Conservation (phyloP, 1,284 basidiomycete species). For the Meira nashicola region DNA sequence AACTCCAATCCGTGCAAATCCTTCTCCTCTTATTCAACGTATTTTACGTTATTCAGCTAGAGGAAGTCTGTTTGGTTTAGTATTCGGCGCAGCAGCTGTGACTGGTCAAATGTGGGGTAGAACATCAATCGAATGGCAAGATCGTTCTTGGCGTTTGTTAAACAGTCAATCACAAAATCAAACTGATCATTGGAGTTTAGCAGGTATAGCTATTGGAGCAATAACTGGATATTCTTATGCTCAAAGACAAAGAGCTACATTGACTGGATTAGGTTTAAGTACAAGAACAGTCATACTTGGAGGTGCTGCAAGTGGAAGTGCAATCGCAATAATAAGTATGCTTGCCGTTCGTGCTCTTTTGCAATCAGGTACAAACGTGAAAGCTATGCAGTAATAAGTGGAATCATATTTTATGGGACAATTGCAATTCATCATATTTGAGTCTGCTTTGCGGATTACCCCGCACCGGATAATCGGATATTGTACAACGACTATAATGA, state of each 20-base stretch:
- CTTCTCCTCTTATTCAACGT: neutral
- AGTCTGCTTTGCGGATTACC: no score
- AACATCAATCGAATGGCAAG: conserved; percentile 3
- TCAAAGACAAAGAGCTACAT: neutral
- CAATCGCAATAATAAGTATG: conserved; percentile 1
- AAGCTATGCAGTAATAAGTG: no score
- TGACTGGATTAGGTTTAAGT: neutral
- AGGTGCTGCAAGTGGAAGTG: conserved; percentile 1
- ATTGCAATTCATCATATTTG: no score
- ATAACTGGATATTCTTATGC: neutral
- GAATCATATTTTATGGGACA: no score
- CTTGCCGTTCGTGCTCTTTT: neutral
- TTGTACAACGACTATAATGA: no score
- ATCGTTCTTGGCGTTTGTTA: conserved; percentile 7
- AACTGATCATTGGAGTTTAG: conserved; percentile 8
- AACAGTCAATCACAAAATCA: neutral
- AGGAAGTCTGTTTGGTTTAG: conserved; percentile 3
- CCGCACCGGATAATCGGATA: no score
- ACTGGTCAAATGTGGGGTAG: neutral
- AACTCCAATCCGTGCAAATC: neutral
- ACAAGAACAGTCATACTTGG: neutral
- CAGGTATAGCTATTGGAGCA: neutral
- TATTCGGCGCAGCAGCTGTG: neutral
- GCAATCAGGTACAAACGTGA: neutral
- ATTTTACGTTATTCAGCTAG: neutral